Base-by-base conservation (phyloP, 75 land plant species). In the Sequoiadendron giganteum region DNA sequence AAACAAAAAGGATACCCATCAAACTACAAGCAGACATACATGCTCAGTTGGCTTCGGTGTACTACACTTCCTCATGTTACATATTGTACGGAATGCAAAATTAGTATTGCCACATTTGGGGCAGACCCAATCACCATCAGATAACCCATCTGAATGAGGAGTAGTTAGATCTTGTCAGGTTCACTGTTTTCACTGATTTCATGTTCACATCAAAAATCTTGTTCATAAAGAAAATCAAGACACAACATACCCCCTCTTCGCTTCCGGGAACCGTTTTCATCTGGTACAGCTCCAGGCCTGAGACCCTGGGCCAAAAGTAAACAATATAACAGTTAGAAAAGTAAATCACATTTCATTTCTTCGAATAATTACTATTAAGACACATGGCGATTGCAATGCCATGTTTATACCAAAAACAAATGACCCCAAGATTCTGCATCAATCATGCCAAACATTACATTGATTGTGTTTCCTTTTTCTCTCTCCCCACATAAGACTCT, bases 91-190 rank as follows among this genome's bases (percentile, higher is more conserved):
- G 87, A 98, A 98, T 21, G 99, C 93, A 87, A 98, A 98, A 87
- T 98, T 98, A 61, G 91, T 88, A 89, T 98, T 98, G 16, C 99
- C 99, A 97, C 99, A 98, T 86, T 95, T 97, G 21, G 99, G 99
- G 54, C 99, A 98, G 10, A 91, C 89, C 99, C 99, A 98, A 83
- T 98, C 99, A 93, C 94, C 96, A 42, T 97, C 99, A 68, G 97
- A 96, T 5, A 92, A 88, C 11, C 86, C 93, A 88, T 93, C 99
- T 92, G 95, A 91, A 84, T 83, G 86, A 84, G 21, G n/a, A 38
- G 58, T 42, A 18, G 10, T 56, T 45, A 10, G 36, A 48, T 43
- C 42, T 2, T 5, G 48, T 30, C 48, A 79, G 43, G 14, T 19
- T 89, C 3, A 1, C 21, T 32, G 30, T 79, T 70, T 19, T 34